Conservation (phyloP, 2,329 filamentous ascomycete species). For the Claviceps pusilla region DNA sequence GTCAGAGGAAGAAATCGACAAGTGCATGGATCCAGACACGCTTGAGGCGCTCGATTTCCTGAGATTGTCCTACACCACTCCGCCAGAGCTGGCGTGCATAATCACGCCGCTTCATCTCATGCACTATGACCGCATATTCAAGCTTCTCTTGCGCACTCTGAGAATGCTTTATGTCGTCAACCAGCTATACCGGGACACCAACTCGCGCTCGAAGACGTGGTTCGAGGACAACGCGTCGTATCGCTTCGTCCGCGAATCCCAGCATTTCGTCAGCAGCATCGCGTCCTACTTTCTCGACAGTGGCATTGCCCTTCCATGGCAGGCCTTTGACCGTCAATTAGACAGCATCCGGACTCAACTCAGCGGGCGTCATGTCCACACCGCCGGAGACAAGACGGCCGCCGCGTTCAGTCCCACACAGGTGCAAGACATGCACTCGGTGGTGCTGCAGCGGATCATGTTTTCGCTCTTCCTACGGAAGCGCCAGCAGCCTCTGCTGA, state of each 20-base stretch:
- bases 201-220: conserved; percentile 21
- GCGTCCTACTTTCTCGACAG: conserved; percentile 67
- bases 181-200: conserved; percentile 45
- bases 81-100: conserved; percentile 53
- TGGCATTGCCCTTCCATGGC: conserved; percentile 62
- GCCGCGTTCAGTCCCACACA: conserved; percentile 41
- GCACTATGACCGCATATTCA: conserved; percentile 79
- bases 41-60: conserved; percentile 90
- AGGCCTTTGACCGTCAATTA: conserved; percentile 50
- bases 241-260: conserved; percentile 60
- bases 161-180: conserved; percentile 66
- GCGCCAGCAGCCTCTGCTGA: conserved; percentile 57
- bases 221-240: conserved; percentile 25
- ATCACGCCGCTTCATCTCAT: conserved; percentile 55
- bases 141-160: conserved; percentile 57
- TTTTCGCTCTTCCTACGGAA: conserved; percentile 58
- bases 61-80: conserved; percentile 68
- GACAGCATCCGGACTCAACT: conserved; percentile 46
- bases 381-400: conserved; percentile 17
- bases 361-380: conserved; percentile 21
- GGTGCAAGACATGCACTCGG: conserved; percentile 55
- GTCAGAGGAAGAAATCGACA: conserved; percentile 60
- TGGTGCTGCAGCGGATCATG: conserved; percentile 60
- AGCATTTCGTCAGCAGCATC: conserved; percentile 62
- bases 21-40: conserved; percentile 66